These are phyloP conservation scores for Globisporangium polare DNA, from an alignment of 352 stramenopile genomes.

Conservation along the genomic window DNA sequence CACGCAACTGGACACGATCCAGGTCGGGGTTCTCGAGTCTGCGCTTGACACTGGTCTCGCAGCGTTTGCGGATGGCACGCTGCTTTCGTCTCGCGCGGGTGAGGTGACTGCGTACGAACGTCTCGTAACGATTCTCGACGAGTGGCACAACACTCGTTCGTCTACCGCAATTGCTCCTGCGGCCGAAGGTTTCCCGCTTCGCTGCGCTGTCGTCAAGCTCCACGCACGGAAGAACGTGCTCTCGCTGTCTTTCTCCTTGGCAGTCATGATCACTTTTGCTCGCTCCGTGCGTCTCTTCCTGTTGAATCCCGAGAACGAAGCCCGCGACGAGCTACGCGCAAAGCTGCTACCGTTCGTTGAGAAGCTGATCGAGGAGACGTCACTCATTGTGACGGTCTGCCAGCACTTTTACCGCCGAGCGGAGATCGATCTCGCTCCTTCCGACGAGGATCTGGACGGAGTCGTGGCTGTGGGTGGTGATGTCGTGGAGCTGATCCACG, in stretches of 20 bases:
- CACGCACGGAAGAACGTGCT: constrained; percentile 41
- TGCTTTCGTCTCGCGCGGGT: constrained; percentile 35
- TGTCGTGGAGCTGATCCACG: constrained; percentile 49
- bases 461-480: constrained; percentile 59
- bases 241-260: constrained; percentile 53
- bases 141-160: constrained; percentile 44
- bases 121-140: constrained; percentile 42
- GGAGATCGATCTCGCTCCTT: constrained; percentile 63
- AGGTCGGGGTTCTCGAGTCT: constrained; percentile 41
- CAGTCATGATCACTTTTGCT: constrained; percentile 49
- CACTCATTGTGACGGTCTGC: constrained; percentile 38
- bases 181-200: constrained; percentile 50
- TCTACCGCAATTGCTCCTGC: constrained; percentile 12
- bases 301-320: constrained; percentile 19
- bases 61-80: constrained; percentile 52
- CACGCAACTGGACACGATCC: constrained; percentile 38
- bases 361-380: constrained; percentile 39
- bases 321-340: constrained; percentile 25
- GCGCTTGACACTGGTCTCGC: constrained; percentile 52
- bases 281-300: constrained; percentile 29
- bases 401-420: constrained; percentile 61
- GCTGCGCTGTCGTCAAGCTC: constrained; percentile 64
- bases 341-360: constrained; percentile 35
- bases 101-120: constrained; percentile 55
- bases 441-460: constrained; percentile 66